phyloP scores from a whole-genome alignment of 257 asterid species.

The Nicotiana obtusifolia region DNA sequence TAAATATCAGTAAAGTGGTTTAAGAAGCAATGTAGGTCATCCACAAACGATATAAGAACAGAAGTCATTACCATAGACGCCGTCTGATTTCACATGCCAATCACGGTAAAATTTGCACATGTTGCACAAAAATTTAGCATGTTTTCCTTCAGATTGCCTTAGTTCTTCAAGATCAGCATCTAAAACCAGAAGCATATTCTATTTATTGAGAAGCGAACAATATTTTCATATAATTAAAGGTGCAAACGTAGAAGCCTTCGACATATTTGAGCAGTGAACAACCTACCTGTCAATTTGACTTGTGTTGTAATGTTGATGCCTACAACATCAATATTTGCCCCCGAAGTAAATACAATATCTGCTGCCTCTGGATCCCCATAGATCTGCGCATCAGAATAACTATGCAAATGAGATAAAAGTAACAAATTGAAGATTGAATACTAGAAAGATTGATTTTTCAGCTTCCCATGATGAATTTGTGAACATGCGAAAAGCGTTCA shows the following conservation, averaged over 20 bases:
- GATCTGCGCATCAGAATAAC: conserved; percentile 40
- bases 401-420: background rate
- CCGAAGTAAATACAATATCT: conserved; percentile 85
- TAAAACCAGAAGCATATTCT: conserved; percentile 15
- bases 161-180: conserved; percentile 67
- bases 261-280: background rate
- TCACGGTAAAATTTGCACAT: conserved; percentile 92
- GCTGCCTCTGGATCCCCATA: conserved; percentile 99
- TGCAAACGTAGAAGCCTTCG: background rate
- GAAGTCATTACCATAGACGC: conserved; percentile 70
- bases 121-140: conserved; percentile 55
- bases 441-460: background rate
- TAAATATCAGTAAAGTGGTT: background rate
- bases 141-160: conserved; percentile 67
- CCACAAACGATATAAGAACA: background rate
- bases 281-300: conserved; percentile 73
- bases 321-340: conserved; percentile 75
- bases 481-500: background rate
- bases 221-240: background rate
- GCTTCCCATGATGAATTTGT: background rate
- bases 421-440: background rate
- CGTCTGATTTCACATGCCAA: conserved; percentile 97
- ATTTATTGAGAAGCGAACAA: background rate
- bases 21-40: background rate
- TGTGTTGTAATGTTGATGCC: conserved; percentile 95